Base-by-base conservation (phyloP, 129 eudicot species). In the Flaveria linearis region DNA sequence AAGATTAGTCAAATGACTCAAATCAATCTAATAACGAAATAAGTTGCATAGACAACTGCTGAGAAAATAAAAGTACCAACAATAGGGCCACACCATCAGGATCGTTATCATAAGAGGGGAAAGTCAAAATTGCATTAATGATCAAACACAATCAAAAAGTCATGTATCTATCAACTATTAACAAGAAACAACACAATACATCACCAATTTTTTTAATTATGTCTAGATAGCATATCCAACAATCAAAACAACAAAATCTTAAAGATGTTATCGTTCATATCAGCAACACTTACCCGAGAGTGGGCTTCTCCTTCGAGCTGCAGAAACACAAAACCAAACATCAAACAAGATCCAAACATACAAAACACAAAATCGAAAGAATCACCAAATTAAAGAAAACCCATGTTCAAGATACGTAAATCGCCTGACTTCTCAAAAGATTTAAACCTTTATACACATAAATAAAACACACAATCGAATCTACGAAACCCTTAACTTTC, bases 241-340 rank as follows among this genome's bases (percentile, higher is more conserved):
- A 55, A 57, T n/a, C 0, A 15, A 43, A 68, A 43, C 20, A n/a
- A 45, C 9, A 13, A 10, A 45, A 52, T 30, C 1, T 22, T 22
- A 11, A 11, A 26, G 4, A 64, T 28, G 64, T 36, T 18, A 16
- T 13, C 17, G 52, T 9, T 66, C 11, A 14, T 36, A 69, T 28
- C 17, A 15, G 15, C 18, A 23, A 76, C 42, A 81, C 97, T 80
- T 80, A 93, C 98, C 99, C 99, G 53, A 94, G 97, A 89, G 99
- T 94, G 96, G 99, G 99, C 79, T 85, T 94, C 99, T 94, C 99
- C 99, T 94, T 94, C 90, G 99, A 94, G 99, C 99, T 94, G 93
- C 89, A 84, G 0, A 77, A 49, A 53, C 11, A 28, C 36, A 18
- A 67, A 74, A 28, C 42, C 17, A 80, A 5, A 47, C 30, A 50